A percentile compares a stretch with the other conserved stretches of the same genome.
These are phyloP conservation scores for Neurospora sp. DNA, from an alignment of 495 filamentous ascomycete species.

Conservation along the genomic window DNA sequence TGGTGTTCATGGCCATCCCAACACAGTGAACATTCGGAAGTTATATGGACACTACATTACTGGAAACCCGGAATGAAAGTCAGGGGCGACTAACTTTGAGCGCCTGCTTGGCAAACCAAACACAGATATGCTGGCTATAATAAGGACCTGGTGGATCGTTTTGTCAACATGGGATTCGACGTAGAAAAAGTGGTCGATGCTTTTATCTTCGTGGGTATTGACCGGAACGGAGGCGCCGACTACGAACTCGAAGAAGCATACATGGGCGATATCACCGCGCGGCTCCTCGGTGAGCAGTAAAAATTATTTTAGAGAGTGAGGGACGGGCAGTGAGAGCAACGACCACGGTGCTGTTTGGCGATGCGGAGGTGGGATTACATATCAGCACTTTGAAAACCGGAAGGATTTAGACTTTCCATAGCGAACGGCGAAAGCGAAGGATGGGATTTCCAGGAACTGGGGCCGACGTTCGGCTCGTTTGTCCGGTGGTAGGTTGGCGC, in stretches of 20 bases:
- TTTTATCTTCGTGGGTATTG: slow-evolving; percentile 73
- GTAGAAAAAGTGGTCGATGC: slow-evolving; percentile 79
- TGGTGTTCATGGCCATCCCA: not conserved
- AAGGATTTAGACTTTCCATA: not conserved
- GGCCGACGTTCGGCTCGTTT: not conserved
- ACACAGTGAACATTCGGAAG: not conserved
- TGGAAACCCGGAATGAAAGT: not conserved
- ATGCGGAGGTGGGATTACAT: not conserved
- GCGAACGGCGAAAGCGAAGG: not conserved
- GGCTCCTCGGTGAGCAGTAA: slow-evolving; percentile 68
- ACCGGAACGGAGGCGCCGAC: slow-evolving; percentile 63
- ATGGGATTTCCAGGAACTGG: not conserved
- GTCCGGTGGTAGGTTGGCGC: not conserved
- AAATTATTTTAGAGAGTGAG: not conserved
- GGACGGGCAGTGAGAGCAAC: not conserved
- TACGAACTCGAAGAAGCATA: slow-evolving; percentile 78
- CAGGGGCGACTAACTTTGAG: not conserved
- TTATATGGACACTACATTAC: not conserved
- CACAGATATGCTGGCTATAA: slow-evolving; percentile 82
- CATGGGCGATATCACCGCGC: slow-evolving; percentile 80
- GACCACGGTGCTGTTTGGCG: not conserved
- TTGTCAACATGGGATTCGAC: slow-evolving; percentile 88
- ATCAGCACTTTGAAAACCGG: not conserved
- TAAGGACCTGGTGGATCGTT: slow-evolving; percentile 76
- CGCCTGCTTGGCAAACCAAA: not conserved